Evolutionary conservation across 768 basidiomycete species (phyloP).

Genomic region (Candolleomyces aberdarensis): DNA sequence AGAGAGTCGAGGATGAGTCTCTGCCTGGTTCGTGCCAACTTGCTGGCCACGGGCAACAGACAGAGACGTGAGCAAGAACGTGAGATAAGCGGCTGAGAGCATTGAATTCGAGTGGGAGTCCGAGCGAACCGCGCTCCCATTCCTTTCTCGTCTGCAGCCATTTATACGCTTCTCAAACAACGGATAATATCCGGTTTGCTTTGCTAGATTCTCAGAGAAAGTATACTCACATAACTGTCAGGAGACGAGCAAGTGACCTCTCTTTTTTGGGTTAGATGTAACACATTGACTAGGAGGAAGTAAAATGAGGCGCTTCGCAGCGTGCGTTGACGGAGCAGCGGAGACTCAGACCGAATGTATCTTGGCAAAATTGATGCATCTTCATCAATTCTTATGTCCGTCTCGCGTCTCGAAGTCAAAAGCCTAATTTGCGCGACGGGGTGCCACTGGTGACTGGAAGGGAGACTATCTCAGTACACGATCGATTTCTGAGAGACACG

Average conservation of each 20-base stretch:
- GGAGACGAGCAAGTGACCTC: no score
- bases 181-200: constrained; percentile 4
- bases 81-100: not conserved
- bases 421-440: no score
- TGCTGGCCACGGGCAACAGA: constrained; percentile 41
- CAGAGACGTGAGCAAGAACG: constrained; percentile 4
- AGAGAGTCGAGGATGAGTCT: constrained; percentile 42
- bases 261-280: no score
- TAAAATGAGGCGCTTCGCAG: not conserved
- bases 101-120: not conserved
- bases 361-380: not conserved
- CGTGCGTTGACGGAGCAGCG: no score
- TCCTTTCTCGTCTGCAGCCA: no score
- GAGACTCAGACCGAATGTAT: not conserved
- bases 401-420: not conserved
- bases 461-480: not conserved
- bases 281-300: not conserved
- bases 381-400: constrained; percentile 4
- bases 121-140: no score
- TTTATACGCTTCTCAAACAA: not conserved
- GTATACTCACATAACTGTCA: no score
- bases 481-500: no score
- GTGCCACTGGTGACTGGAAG: not conserved
- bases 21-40: constrained; percentile 40
- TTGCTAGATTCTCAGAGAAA: not conserved